phyloP scores from a whole-genome alignment of 352 stramenopile genomes.

The Globisporangium takayamanum region DNA sequence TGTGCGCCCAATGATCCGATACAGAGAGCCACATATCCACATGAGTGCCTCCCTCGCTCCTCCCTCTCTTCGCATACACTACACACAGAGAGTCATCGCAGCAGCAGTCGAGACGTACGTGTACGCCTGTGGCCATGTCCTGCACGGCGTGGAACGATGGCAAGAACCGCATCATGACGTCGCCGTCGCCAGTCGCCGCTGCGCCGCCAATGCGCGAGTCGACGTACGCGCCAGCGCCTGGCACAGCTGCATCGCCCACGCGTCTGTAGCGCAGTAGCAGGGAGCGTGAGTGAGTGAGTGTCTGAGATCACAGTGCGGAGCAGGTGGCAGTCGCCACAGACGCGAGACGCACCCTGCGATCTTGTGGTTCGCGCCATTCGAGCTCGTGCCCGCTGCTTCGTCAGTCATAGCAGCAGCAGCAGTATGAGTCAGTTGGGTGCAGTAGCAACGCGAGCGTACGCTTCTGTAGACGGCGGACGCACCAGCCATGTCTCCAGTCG shows the following conservation, averaged over 20 bases:
- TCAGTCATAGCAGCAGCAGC: background rate
- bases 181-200: constrained; percentile 84
- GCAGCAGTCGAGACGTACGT: constrained; percentile 32
- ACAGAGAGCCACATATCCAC: background rate
- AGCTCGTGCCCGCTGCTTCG: constrained; percentile 68
- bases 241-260: constrained; percentile 81
- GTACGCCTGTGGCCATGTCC: constrained; percentile 65
- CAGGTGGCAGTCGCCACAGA: too few relatives aligned
- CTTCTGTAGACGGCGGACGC: constrained; percentile 6
- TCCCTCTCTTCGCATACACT: too few relatives aligned
- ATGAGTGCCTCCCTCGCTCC: background rate
- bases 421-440: background rate
- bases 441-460: background rate
- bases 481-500: constrained; percentile 57
- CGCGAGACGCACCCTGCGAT: constrained; percentile 54
- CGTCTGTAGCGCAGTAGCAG: constrained; percentile 29
- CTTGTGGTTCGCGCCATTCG: constrained; percentile 88
- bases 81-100: background rate
- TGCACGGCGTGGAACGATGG: constrained; percentile 79
- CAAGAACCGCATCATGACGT: constrained; percentile 91
- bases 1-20: constrained; percentile 8
- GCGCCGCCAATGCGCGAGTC: constrained; percentile 74
- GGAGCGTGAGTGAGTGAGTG: background rate
- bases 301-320: background rate
- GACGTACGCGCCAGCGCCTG: constrained; percentile 83